Base-by-base conservation (phyloP, 352 stramenopile species). In the Pythium coloratum region DNA sequence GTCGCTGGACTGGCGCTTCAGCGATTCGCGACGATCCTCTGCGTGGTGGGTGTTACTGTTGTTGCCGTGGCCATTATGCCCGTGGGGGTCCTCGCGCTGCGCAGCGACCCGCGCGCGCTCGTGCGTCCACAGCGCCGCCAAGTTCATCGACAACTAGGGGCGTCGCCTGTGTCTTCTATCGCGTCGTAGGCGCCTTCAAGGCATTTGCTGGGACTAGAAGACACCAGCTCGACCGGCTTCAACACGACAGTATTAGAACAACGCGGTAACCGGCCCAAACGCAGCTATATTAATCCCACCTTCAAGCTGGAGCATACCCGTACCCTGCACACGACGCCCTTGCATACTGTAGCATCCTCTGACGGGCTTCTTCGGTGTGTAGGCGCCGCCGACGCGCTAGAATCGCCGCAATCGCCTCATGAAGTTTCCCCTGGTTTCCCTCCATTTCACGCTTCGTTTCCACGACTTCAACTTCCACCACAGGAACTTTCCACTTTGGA, bases 121-220 rank as follows among this genome's bases (percentile, higher is more conserved):
- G 26, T 75, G 77, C 8, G 61, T 65, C 82, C 82, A 90, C 18
- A 90, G 75, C 57, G 76, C 66, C 18, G 70, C 32, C 32, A 90
- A 67, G 69, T 90, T 78, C 81, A 90, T 90, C 28, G 28, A 24
- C 54, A 20, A 6, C 28, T 54, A 54, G n/a, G 10, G 14, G 28
- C 12, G 14, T 28, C 20, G 10, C 18, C n/a, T 12, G 46, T 7
- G n/a, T 53, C n/a, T 30, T 32, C 46, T 30, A 1, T 24, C 46
- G n/a, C 24, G 4, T 33, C 20, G 46, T 32, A 18, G 20, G 18
- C 18, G 14, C 6, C 18, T 20, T 6, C 20, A n/a, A 51, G 18
- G 62, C 62, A 68, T 63, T 58, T 44, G 13, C 40, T 47, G 12
- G 16, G 34, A 9, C 34, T 42, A 14, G 34, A 14, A 9, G 34